Conservation (phyloP, 73 alveolate species). For the Tetrahymena borealis region DNA sequence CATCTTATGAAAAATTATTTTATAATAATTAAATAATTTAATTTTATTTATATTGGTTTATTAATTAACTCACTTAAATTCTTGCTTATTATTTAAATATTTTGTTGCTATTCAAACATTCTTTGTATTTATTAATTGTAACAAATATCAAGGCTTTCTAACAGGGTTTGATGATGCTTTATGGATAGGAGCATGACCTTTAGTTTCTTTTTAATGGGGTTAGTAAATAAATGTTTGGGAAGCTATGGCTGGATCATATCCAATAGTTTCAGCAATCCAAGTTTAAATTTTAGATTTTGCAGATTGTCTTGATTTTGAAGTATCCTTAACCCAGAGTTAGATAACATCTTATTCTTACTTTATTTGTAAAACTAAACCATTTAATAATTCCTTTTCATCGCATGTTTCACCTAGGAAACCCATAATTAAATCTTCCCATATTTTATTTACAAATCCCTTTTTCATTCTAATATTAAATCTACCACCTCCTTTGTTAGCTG, state of each 20-base stretch:
- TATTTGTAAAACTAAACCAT: conserved; percentile 51
- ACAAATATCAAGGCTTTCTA: neutral
- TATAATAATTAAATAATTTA: too few relatives aligned
- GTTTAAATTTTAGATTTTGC: neutral
- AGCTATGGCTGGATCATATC: neutral
- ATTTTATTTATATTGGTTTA: too few relatives aligned
- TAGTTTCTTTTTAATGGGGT: neutral
- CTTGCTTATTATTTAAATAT: neutral
- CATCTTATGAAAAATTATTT: too few relatives aligned
- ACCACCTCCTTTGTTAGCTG: conserved; percentile 74
- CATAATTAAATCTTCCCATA: conserved; percentile 76
- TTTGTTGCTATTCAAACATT: neutral
- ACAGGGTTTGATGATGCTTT: neutral
- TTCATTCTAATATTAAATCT: conserved; percentile 61
- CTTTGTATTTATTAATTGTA: neutral
- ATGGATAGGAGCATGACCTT: neutral
- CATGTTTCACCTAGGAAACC: conserved; percentile 69
- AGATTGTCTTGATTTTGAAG: neutral
- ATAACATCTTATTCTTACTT: conserved; percentile 43
- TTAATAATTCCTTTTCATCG: conserved; percentile 53
- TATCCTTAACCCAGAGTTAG: conserved; percentile 25
- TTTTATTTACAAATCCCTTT: conserved; percentile 59
- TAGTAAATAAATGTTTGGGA: neutral
- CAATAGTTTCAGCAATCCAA: neutral
- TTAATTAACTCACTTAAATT: too few relatives aligned